Evolutionary conservation across 2,329 filamentous ascomycete species (phyloP), one percentile per base, ranked within the genome.

Genomic region (Macrophomina tecta): DNA sequence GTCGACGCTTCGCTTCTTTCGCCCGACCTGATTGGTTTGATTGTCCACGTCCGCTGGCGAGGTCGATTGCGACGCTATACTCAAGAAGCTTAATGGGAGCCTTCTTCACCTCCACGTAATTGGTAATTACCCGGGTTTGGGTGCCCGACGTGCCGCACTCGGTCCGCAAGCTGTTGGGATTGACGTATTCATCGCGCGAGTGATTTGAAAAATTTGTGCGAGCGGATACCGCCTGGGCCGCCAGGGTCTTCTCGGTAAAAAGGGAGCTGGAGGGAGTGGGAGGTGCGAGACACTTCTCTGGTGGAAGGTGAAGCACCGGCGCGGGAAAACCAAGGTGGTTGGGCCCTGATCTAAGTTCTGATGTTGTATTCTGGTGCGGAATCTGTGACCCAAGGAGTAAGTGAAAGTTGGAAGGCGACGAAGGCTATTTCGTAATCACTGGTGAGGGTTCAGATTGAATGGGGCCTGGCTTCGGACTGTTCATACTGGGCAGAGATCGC

Each of bases 91-190:
- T 45, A 2, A 9, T 12, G 5, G 65, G 65, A 11, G 32, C 38
- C 6, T 63, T 45, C 36, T 63, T 64, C 2, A 64, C 36, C 36
- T 12, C 45, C n/a, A 67, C 34, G 52, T 67, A 67, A 36, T 67
- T 67, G 9, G 58, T 64, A 11, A 55, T 34, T 7, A 67, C 36
- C 5, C 42, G 56, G 3, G 30, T 18, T 4, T 1, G 7, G 8
- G 32, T 14, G 4, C 56, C 56, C 5, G 18, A 16, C 6, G 40
- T 32, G 2, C 56, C 56, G 28, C 46, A 61, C 7, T 61, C 14
- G 4, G 40, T 46, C 16, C 56, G 23, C 14, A 61, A 18, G 14
- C 56, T 61, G 28, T 61, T 61, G 4, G 56, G 46, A 5, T 11
- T 18, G 8, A 46, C 4, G 8, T 61, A 61, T 14, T 61, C 56